Base-by-base conservation (phyloP, 2,329 filamentous ascomycete genomes). In the Calonectria leucothoes region DNA sequence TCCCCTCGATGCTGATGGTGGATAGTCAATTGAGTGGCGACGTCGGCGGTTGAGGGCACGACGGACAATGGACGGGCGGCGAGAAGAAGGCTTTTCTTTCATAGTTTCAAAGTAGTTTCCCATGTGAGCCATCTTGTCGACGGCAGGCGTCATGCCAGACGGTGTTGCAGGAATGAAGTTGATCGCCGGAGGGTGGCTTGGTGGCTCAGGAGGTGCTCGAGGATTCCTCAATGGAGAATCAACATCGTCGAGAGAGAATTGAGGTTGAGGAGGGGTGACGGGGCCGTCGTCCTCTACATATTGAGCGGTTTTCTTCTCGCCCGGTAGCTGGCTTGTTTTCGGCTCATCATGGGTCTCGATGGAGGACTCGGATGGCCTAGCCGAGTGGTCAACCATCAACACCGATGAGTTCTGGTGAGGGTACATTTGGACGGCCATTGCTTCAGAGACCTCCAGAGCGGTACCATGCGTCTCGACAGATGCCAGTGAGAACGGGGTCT, bases 331-430 rank as follows among this genome's bases (percentile, higher is more conserved):
- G 4, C 73, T 67, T 15, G 63, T 29, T 67, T 79, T 75, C 11
- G 75, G 66, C n/a, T 77, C 79, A 61, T 73, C 78, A 37, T 78
- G 79, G 23, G 79, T 77, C 4, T 82, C 77, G 55, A 87, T 86
- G 25, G 87, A 85, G 57, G 82, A 83, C 70, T 89, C 88, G 0
- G 87, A 88, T 29, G 87, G 87, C 79, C 86, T 89, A 51, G 84
- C 85, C 12, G 88, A 88, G 79, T 92, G 89, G 75, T 92, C 85
- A 35, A 93, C 89, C 82, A 93, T 87, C 51, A 92, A 81, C 14
- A 93, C 84, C 6, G 91, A 93, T 61, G 88, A 91, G 76, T 93
- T 93, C 77, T 93, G 91, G 75, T 93, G 91, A 25, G 89, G 88
- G 76, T 89, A 92, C 77, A 93, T 91, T 73, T 87, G 91, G 69